Base-by-base conservation (phyloP, 257 asterid genomes). In the Lantana camara region DNA sequence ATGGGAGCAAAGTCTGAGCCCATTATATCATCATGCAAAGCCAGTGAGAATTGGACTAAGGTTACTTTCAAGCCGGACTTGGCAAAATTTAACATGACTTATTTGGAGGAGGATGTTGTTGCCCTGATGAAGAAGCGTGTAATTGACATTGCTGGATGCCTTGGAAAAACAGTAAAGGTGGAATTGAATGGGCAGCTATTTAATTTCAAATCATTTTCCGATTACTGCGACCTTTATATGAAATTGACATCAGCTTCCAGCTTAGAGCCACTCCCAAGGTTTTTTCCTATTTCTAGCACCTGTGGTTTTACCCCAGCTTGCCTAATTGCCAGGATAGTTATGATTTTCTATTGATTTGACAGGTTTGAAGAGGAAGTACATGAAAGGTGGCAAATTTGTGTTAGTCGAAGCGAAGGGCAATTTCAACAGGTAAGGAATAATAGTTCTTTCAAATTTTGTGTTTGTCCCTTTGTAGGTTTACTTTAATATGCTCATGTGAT, bases 121-220 rank as follows among this genome's bases (percentile, higher is more conserved):
- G 87, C 96, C 6, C 63, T 94, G 77, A 94, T 94, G 99, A 90
- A 81, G 72, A 94, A 94, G 82, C 86, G 99, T 41, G 99, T 82
- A 57, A 78, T 94, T 20, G 99, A 94, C 68, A 30, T 94, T 66
- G 96, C 95, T 1, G 99, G 99, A 27, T 88, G 97, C 72, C 88
- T 94, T 17, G 96, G 96, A 40, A 85, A 80, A 80, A 80, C 95
- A 6, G 97, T 90, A 61, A 91, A 90, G 81, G 99, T 94, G 67
- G 94, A 90, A 59, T 69, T 94, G 75, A 84, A 94, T 58, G 96
- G 91, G 10, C 83, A 84, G 72, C 62, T 23, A 32, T 79, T 94
- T 62, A 90, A 87, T 17, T 82, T 90, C 71, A 94, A 84, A 64
- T 75, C 95, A 16, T 94, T 90, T 71, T 74, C 85, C 4, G 88